These are phyloP conservation scores for Arachnomyces sp. DNA, from an alignment of 2,329 filamentous ascomycete genomes.

Conservation along the genomic window DNA sequence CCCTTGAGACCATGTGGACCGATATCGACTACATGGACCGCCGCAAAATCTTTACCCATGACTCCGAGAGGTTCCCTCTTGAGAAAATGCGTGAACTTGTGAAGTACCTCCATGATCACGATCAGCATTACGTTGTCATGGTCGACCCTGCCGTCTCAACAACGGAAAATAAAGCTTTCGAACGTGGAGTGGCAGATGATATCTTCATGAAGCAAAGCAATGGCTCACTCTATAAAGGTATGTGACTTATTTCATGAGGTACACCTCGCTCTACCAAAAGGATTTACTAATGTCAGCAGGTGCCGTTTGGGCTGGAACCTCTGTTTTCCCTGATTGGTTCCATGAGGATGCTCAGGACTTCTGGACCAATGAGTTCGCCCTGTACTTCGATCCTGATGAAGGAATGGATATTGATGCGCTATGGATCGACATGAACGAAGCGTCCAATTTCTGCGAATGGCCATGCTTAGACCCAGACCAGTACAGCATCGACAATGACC, in stretches of 20 bases:
- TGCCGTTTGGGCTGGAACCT: constrained; percentile 66
- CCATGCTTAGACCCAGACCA: constrained; percentile 43
- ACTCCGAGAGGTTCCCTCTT: constrained; percentile 50
- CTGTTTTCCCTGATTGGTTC: constrained; percentile 67
- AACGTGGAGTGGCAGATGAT: constrained; percentile 49
- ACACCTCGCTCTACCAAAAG: too few relatives aligned
- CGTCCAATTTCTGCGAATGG: constrained; percentile 40
- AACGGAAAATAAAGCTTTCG: constrained; percentile 45
- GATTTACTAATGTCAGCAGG: constrained; percentile 27
- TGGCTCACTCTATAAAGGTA: constrained; percentile 40
- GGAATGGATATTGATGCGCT: constrained; percentile 64
- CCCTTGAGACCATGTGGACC: constrained; percentile 28
- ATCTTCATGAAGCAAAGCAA: constrained; percentile 46
- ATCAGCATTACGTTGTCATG: constrained; percentile 63
- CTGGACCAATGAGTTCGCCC: constrained; percentile 58
- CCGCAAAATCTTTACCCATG: constrained; percentile 24
- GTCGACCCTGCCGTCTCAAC: constrained; percentile 50
- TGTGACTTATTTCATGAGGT: background rate
- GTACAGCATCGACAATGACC: constrained; percentile 34
- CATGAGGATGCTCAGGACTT: constrained; percentile 51
- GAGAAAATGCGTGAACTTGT: constrained; percentile 54
- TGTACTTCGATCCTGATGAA: constrained; percentile 52
- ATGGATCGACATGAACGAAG: constrained; percentile 61
- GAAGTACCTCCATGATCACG: constrained; percentile 52
- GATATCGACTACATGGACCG: constrained; percentile 26